Conservation (phyloP, 1,139 yeast genomes). For the Meyerozyma athensensis region DNA sequence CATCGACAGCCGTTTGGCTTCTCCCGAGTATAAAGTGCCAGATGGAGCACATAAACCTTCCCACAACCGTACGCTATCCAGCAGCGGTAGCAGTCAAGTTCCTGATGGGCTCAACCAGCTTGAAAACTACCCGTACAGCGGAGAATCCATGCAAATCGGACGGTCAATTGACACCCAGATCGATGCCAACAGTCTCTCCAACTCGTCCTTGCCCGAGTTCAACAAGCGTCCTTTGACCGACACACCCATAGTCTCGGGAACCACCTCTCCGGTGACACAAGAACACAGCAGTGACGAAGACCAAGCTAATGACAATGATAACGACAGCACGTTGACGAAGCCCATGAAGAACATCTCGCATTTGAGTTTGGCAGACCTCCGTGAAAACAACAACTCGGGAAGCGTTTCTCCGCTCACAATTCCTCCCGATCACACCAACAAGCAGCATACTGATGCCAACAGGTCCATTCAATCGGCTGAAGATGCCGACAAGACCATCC, state of each 20-base stretch:
- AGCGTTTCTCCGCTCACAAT: conserved; percentile 2
- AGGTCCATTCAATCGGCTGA: conserved; percentile 2
- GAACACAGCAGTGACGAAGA: conserved; percentile 31
- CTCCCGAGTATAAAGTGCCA: no score
- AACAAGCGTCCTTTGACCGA: conserved; percentile 68
- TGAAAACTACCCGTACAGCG: conserved; percentile 13
- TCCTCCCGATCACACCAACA: not conserved
- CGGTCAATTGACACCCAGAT: conserved; percentile 28
- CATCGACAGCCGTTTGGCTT: conserved; percentile 10
- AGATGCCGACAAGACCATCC: conserved; percentile 1
- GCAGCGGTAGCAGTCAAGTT: conserved; percentile 7
- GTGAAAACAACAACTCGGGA: conserved; percentile 5
- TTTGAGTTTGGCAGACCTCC: conserved; percentile 34
- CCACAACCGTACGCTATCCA: conserved; percentile 6
- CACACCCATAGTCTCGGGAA: conserved; percentile 59
- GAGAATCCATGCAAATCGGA: conserved; percentile 13
- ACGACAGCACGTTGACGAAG: conserved; percentile 17
- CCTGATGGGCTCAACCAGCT: conserved; percentile 8
- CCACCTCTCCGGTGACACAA: conserved; percentile 47
- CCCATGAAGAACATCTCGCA: conserved; percentile 35
- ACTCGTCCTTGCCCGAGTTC: conserved; percentile 47
- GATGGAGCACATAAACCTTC: conserved; percentile 10
- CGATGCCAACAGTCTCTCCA: conserved; percentile 16
- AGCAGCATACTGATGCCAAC: not conserved
- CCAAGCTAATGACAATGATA: conserved; percentile 9